These are phyloP conservation scores for Aurantiochytrium sp. DNA, from an alignment of 108 stramenopile genomes.

Conservation along the genomic window DNA sequence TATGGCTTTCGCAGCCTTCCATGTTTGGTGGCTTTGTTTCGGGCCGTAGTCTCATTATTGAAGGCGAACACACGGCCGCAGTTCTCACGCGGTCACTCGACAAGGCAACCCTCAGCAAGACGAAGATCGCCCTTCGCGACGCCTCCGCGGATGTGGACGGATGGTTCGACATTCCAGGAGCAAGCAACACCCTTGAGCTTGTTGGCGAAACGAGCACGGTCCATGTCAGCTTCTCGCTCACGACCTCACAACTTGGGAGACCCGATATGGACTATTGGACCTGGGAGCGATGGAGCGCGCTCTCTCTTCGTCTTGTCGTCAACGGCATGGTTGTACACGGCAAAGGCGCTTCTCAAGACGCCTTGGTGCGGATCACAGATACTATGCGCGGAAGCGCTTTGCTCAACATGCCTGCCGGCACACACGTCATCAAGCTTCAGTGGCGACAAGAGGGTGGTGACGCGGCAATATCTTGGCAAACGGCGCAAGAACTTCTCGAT, in stretches of 20 bases:
- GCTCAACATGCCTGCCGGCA: background rate
- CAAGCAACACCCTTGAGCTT: background rate
- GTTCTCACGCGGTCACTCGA: background rate
- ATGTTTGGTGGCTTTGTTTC: background rate
- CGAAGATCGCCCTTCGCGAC: background rate
- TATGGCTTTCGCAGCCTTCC: background rate
- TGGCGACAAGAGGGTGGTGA: slow-evolving; percentile 10
- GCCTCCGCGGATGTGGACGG: background rate
- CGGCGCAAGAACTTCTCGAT: background rate
- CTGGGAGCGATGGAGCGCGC: slow-evolving; percentile 16
- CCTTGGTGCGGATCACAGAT: background rate
- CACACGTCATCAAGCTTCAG: slow-evolving; percentile 23
- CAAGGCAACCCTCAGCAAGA: background rate
- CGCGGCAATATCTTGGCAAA: background rate
- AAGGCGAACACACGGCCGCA: background rate
- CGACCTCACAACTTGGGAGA: background rate
- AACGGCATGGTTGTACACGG: background rate
- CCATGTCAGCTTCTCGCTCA: background rate
- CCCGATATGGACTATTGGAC: slow-evolving; percentile 18
- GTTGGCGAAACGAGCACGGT: background rate
- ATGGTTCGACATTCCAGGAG: background rate
- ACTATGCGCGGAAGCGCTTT: background rate
- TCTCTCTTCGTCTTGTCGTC: background rate
- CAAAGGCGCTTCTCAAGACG: background rate
- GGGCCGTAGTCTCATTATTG: background rate